phyloP scores from a whole-genome alignment of 257 asterid species.

The Petunia axillaris region DNA sequence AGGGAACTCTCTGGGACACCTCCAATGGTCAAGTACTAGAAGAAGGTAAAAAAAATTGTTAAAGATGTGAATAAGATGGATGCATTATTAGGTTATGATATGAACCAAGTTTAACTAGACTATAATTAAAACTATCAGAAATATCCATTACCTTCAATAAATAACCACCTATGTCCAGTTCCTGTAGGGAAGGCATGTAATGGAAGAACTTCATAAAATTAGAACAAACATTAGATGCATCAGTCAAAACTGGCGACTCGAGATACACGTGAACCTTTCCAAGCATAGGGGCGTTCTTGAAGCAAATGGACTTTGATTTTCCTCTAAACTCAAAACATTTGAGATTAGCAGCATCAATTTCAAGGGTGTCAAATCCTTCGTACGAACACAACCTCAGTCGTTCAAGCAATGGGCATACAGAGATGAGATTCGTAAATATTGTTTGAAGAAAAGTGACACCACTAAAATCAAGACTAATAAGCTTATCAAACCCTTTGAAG shows the following conservation, averaged over 20 bases:
- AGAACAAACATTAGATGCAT: constrained; percentile 43
- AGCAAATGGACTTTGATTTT: constrained; percentile 43
- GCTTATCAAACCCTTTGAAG: constrained; percentile 54
- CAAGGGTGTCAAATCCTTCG: constrained; percentile 49
- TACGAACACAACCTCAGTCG: constrained; percentile 49
- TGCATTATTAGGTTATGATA: not conserved
- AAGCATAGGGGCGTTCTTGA: constrained; percentile 51
- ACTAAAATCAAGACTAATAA: constrained; percentile 51
- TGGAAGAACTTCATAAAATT: constrained; percentile 54
- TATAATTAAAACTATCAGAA: not conserved
- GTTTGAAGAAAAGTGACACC: constrained; percentile 38
- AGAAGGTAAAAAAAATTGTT: not conserved
- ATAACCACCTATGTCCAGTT: constrained; percentile 51
- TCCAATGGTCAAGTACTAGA: constrained; percentile 56
- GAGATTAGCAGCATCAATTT: constrained; percentile 47
- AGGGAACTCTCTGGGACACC: constrained; percentile 54
- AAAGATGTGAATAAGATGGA: not conserved
- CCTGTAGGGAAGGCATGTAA: constrained; percentile 50
- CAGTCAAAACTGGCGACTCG: constrained; percentile 46
- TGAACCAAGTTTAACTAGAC: not conserved
- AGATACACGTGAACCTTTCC: constrained; percentile 42
- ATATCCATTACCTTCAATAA: constrained; percentile 54
- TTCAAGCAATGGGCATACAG: constrained; percentile 54
- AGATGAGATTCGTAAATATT: constrained; percentile 39
- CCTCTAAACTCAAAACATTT: constrained; percentile 56